phyloP scores from a whole-genome alignment of 2,329 filamentous ascomycete species.

The Nemania serpens region DNA sequence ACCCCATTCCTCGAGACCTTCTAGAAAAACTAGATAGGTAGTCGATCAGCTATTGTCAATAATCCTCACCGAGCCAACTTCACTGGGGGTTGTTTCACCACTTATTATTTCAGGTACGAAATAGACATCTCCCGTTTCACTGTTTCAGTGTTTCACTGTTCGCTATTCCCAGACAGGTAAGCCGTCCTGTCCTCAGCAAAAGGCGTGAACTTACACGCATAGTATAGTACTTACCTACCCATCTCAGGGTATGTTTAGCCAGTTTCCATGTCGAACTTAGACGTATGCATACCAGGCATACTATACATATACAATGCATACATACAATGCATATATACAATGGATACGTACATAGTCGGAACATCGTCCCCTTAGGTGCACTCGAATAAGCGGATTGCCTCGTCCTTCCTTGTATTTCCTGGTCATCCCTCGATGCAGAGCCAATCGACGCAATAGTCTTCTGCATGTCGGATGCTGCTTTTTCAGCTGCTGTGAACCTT shows the following conservation, averaged over 20 bases:
- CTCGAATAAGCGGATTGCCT: conserved; percentile 22
- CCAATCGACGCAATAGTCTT: conserved; percentile 39
- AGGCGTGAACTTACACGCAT: background rate
- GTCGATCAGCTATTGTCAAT: background rate
- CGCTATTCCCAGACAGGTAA: no score
- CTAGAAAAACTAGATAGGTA: conserved; percentile 1
- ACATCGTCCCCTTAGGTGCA: conserved; percentile 6
- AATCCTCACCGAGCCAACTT: conserved; percentile 3
- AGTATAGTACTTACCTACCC: background rate
- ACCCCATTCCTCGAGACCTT: conserved; percentile 1
- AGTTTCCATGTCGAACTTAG: no score
- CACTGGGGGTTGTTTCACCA: background rate
- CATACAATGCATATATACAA: background rate
- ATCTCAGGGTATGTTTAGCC: no score
- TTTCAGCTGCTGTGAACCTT: conserved; percentile 35
- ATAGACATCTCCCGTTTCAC: background rate
- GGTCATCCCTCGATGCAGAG: conserved; percentile 19
- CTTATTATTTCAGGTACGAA: background rate
- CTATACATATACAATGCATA: background rate
- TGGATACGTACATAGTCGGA: background rate
- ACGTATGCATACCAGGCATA: background rate
- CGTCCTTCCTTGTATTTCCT: conserved; percentile 7
- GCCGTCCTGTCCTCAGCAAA: no score
- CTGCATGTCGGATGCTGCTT: conserved; percentile 34
- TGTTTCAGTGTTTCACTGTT: no score